These are phyloP conservation scores for Phyllachora maydis DNA, from an alignment of 2,329 filamentous ascomycete genomes.

Conservation along the genomic window DNA sequence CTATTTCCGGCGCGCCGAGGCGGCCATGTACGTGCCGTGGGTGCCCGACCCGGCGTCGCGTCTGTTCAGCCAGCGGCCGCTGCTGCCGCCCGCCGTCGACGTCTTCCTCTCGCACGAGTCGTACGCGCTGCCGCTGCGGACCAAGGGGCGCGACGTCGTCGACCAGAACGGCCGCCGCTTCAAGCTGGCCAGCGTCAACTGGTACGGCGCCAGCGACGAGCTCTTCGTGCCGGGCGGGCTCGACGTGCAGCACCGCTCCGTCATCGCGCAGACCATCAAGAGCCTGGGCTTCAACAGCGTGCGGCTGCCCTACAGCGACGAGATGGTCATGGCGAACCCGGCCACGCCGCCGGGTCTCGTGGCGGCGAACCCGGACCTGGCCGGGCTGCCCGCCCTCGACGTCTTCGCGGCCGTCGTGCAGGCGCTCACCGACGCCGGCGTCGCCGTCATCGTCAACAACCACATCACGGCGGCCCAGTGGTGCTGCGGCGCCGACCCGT, in stretches of 20 bases:
- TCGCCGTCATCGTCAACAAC: slow-evolving; percentile 48
- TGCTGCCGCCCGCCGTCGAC: slow-evolving; percentile 20
- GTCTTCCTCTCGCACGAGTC: slow-evolving; percentile 17
- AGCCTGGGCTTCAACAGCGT: slow-evolving; percentile 50
- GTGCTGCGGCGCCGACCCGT: slow-evolving; percentile 49
- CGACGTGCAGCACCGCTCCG: slow-evolving; percentile 37
- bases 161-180: slow-evolving; percentile 34
- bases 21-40: slow-evolving; percentile 22
- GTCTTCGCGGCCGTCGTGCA: slow-evolving; percentile 36
- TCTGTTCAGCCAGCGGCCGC: slow-evolving; percentile 24
- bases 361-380: slow-evolving; percentile 36
- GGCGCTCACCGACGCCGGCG: slow-evolving; percentile 36
- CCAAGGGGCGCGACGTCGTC: slow-evolving; percentile 37
- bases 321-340: slow-evolving; percentile 42
- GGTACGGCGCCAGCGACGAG: slow-evolving; percentile 51
- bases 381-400: slow-evolving; percentile 34
- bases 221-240: slow-evolving; percentile 43
- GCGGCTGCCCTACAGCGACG: slow-evolving; percentile 46
- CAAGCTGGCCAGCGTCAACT: slow-evolving; percentile 45
- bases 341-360: slow-evolving; percentile 26
- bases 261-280: slow-evolving; percentile 38
- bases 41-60: slow-evolving; percentile 22
- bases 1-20: slow-evolving; percentile 23
- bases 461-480: slow-evolving; percentile 49
- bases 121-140: slow-evolving; percentile 37